These are phyloP conservation scores for Aquilaria agallochum DNA, from an alignment of 441 rosid genomes.

Conservation along the genomic window DNA sequence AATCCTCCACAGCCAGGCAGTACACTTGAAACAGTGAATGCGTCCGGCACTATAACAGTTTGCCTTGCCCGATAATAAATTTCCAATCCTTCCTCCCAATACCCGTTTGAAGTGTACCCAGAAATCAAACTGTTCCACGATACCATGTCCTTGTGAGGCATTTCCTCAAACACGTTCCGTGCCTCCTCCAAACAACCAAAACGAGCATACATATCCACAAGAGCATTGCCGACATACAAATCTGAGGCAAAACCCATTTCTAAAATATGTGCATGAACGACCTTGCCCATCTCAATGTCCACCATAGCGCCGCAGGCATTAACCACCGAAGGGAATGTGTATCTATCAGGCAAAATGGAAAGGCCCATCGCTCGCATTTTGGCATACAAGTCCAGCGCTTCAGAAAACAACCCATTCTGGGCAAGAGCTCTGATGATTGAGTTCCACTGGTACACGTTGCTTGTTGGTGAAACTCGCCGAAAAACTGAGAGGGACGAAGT, in stretches of 20 bases:
- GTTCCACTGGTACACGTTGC: slow-evolving; percentile 59
- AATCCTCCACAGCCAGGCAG: slow-evolving; percentile 56
- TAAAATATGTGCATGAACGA: slow-evolving; percentile 29
- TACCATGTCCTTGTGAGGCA: slow-evolving; percentile 43
- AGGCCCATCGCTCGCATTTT: slow-evolving; percentile 29
- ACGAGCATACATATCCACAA: slow-evolving; percentile 53
- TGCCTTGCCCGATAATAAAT: slow-evolving; percentile 26
- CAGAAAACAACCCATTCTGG: slow-evolving; percentile 34
- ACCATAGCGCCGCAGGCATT: slow-evolving; percentile 50
- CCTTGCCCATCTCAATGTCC: slow-evolving; percentile 29
- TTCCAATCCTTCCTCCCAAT: slow-evolving; percentile 40
- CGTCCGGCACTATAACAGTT: slow-evolving; percentile 39
- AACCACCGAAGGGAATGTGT: slow-evolving; percentile 56
- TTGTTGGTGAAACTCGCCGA: slow-evolving; percentile 30
- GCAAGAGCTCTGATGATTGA: slow-evolving; percentile 60
- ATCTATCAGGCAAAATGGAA: slow-evolving; percentile 38
- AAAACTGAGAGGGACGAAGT: slow-evolving; percentile 50
- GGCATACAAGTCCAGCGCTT: slow-evolving; percentile 44
- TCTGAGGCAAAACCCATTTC: slow-evolving; percentile 43
- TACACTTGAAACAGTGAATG: slow-evolving; percentile 50
- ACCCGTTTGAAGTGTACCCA: slow-evolving; percentile 47
- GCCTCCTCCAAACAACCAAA: slow-evolving; percentile 40
- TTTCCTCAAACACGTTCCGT: slow-evolving; percentile 45
- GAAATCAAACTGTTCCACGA: slow-evolving; percentile 69
- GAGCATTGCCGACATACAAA: slow-evolving; percentile 54